A percentile compares a stretch with the other conserved stretches of the same genome.
These are phyloP conservation scores for Glycine latifolia DNA, from an alignment of 306 rosid species.

Conservation along the genomic window DNA sequence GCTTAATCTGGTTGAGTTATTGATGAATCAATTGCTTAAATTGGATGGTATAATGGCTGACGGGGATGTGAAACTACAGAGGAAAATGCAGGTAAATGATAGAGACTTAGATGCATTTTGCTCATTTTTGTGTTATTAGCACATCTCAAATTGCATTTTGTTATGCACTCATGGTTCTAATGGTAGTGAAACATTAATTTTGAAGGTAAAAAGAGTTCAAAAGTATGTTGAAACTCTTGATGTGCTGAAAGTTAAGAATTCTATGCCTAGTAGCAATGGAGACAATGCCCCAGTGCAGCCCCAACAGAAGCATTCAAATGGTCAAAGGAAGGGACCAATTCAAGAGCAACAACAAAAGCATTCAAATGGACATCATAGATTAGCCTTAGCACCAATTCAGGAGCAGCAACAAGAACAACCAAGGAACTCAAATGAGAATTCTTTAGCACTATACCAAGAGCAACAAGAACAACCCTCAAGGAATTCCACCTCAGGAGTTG, in stretches of 20 bases:
- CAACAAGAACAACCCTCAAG: slow-evolving; percentile 39
- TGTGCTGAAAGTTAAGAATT: slow-evolving; percentile 75
- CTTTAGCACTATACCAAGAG: slow-evolving; percentile 38
- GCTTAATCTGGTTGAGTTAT: slow-evolving; percentile 72
- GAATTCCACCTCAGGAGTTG: slow-evolving; percentile 65
- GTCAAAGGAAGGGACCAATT: slow-evolving; percentile 55
- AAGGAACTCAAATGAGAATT: slow-evolving; percentile 48
- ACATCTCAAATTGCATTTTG: not conserved
- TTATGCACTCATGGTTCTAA: slow-evolving; percentile 17
- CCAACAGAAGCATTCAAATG: slow-evolving; percentile 58
- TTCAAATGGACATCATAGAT: slow-evolving; percentile 42
- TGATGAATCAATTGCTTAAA: slow-evolving; percentile 92
- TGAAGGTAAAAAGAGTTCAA: slow-evolving; percentile 93
- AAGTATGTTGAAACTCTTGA: slow-evolving; percentile 93
- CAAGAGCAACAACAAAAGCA: slow-evolving; percentile 57
- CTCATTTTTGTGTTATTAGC: not conserved
- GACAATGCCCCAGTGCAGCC: slow-evolving; percentile 44
- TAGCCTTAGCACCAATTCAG: slow-evolving; percentile 57
- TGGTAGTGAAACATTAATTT: slow-evolving; percentile 18
- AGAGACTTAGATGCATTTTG: not conserved
- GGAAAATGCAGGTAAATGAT: slow-evolving; percentile 88
- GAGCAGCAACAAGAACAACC: slow-evolving; percentile 55
- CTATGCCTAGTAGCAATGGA: slow-evolving; percentile 57
- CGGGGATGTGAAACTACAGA: slow-evolving; percentile 94
- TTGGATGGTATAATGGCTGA: slow-evolving; percentile 83